Conservation (phyloP, 2,329 filamentous ascomycete genomes). For the Fusarium torulosum region DNA sequence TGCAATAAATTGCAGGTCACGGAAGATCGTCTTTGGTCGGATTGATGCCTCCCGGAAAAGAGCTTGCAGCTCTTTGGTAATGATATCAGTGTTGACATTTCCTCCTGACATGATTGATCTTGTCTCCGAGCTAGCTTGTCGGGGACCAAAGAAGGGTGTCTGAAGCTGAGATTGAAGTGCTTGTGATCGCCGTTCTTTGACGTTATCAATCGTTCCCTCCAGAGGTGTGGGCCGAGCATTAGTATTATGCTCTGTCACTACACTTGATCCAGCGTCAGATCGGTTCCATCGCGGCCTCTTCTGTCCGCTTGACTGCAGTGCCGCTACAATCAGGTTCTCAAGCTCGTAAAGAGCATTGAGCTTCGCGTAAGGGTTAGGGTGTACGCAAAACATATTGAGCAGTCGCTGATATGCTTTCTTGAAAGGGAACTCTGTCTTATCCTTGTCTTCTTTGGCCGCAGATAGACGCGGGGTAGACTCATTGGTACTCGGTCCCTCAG, state of each 20-base stretch:
- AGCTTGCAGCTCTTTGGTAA: constrained; percentile 74
- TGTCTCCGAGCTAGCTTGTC: constrained; percentile 61
- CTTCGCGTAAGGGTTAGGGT: constrained; percentile 89
- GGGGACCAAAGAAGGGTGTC: constrained; percentile 52
- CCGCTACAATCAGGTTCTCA: constrained; percentile 83
- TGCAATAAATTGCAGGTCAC: constrained; percentile 81
- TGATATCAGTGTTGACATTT: constrained; percentile 70
- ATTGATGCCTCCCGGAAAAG: constrained; percentile 76
- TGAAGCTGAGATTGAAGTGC: constrained; percentile 51
- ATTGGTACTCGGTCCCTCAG: constrained; percentile 55
- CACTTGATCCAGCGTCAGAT: constrained; percentile 54
- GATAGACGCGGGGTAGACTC: constrained; percentile 46
- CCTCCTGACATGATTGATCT: constrained; percentile 63
- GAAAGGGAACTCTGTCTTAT: constrained; percentile 77
- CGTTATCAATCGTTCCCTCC: constrained; percentile 77
- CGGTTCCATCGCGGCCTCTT: constrained; percentile 54
- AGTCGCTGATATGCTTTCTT: constrained; percentile 82
- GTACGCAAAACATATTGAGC: constrained; percentile 87
- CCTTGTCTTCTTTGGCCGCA: constrained; percentile 44
- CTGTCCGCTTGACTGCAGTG: constrained; percentile 60
- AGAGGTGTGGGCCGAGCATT: constrained; percentile 61
- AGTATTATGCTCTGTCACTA: constrained; percentile 50
- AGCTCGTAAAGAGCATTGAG: constrained; percentile 86
- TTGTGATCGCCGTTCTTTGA: constrained; percentile 75
- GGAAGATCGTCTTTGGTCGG: constrained; percentile 83